These are phyloP conservation scores for Ceratocystiopsis brevicomis DNA, from an alignment of 2,329 filamentous ascomycete genomes.

Conservation along the genomic window DNA sequence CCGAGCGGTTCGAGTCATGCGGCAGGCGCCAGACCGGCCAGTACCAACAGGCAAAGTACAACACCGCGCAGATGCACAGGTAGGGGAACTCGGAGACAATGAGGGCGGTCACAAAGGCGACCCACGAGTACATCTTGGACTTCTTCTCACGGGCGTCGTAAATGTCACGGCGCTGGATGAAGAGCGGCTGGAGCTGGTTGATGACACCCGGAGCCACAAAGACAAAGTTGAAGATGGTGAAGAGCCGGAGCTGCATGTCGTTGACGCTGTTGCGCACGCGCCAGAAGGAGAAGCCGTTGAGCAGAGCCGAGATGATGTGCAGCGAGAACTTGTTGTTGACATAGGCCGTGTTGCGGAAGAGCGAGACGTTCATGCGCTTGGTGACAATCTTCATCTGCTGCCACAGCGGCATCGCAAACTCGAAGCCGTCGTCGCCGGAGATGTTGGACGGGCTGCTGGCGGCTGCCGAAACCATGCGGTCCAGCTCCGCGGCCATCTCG, in stretches of 20 bases:
- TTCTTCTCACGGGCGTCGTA: conserved; percentile 34
- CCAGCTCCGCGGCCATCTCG: conserved; percentile 44
- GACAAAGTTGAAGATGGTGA: conserved; percentile 49
- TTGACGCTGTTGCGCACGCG: conserved; percentile 32
- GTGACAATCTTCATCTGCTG: conserved; percentile 43
- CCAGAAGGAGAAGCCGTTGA: conserved; percentile 45
- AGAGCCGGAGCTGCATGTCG: conserved; percentile 50
- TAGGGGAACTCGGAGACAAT: no score
- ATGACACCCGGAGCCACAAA: conserved; percentile 48
- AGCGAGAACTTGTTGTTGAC: conserved; percentile 47
- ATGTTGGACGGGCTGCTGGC: not conserved
- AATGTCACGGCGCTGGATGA: conserved; percentile 45
- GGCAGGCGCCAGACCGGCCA: no score
- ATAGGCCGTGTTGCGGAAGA: conserved; percentile 52
- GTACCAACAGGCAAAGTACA: no score
- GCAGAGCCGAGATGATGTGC: conserved; percentile 33
- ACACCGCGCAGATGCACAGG: no score
- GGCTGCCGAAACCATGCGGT: conserved; percentile 33
- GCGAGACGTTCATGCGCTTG: conserved; percentile 47
- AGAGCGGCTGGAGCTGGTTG: conserved; percentile 51
- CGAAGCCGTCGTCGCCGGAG: conserved; percentile 20
- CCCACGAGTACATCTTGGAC: no score
- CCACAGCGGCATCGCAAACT: conserved; percentile 52
- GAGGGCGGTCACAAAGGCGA: no score
- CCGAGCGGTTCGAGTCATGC: conserved; percentile 16